Evolutionary conservation across 192 early-diverging fungal species (phyloP).

Genomic region (Linnemannia schmuckeri): DNA sequence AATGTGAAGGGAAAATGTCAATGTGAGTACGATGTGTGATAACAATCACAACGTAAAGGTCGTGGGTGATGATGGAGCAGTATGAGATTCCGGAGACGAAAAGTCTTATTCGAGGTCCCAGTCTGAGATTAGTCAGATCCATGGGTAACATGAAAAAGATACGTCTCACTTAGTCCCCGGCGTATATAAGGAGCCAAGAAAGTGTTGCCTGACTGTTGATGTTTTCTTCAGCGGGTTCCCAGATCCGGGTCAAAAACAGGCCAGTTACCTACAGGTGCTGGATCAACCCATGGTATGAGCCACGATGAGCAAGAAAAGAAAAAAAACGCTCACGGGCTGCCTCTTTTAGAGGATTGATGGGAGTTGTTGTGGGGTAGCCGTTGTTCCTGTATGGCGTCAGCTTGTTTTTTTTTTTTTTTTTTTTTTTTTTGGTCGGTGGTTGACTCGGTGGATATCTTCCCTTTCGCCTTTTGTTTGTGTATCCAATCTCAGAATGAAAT

Average conservation of each 20-base stretch:
- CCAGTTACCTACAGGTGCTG: background rate
- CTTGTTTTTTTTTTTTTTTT: background rate
- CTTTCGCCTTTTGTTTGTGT: background rate
- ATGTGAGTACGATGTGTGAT: background rate
- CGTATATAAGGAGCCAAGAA: background rate
- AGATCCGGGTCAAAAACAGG: background rate
- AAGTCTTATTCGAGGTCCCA: background rate
- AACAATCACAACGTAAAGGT: background rate
- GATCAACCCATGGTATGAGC: background rate
- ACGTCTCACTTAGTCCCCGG: background rate
- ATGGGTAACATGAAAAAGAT: background rate
- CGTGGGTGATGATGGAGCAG: background rate
- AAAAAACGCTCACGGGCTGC: background rate
- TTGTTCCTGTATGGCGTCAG: background rate
- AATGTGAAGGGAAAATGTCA: background rate
- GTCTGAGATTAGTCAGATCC: background rate
- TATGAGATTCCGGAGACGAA: background rate
- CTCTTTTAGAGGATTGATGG: background rate
- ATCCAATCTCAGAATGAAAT: slow-evolving; percentile 9
- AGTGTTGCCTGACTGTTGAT: background rate
- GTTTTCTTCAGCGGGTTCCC: background rate
- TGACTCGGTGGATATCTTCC: background rate
- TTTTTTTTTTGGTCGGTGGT: background rate
- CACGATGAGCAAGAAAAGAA: background rate
- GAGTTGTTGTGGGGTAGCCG: background rate